Evolutionary conservation across 31 red algal species (phyloP), one percentile per base, ranked within the genome.

Genomic region (Odonthalia washingtoniensis): DNA sequence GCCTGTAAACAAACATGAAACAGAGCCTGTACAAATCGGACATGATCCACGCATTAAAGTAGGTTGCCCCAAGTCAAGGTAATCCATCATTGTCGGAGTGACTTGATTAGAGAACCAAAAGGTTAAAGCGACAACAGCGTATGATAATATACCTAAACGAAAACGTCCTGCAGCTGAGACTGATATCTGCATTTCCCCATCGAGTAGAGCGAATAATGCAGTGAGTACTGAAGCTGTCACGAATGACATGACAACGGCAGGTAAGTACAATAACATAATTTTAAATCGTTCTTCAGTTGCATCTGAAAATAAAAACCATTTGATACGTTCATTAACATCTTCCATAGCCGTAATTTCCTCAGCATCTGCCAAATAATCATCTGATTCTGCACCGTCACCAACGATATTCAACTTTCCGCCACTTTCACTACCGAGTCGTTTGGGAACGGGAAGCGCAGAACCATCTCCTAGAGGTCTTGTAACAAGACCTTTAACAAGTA

Each of bases 21-120:
- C 80, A 37, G 82, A 70, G 1, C 78, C 78, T 30, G 72, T 72
- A 73, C 95, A 97, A 33, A 90, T 87, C 0, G 95, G 95, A 74
- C 95, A 97, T 46, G 83, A 73, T 28, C 95, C 95, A 31, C 88
- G 65, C 38, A 97, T 67, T 18, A 97, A 52, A 28, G 68, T 85
- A 1, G 95, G 95, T 62, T 92, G 84, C 3, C 95, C 95, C 26
- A 97, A 76, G 43, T 97, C 95, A 5, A 97, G 75, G 70, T 93
- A 97, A 44, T 82, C 89, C 44, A 97, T 77, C 70, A 93, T 85
- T 34, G 80, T 80, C 16, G 95, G 95, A 1, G 95, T 97, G 17
- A 97, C 84, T 43, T 88, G 74, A 75, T 97, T 97, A 31, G 89
- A 93, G 44, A 97, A 94, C 91, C 91, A 97, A 18, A 90, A 65